These are phyloP conservation scores for Diplodia scrobiculata DNA, from an alignment of 2,329 filamentous ascomycete species.

Conservation along the genomic window DNA sequence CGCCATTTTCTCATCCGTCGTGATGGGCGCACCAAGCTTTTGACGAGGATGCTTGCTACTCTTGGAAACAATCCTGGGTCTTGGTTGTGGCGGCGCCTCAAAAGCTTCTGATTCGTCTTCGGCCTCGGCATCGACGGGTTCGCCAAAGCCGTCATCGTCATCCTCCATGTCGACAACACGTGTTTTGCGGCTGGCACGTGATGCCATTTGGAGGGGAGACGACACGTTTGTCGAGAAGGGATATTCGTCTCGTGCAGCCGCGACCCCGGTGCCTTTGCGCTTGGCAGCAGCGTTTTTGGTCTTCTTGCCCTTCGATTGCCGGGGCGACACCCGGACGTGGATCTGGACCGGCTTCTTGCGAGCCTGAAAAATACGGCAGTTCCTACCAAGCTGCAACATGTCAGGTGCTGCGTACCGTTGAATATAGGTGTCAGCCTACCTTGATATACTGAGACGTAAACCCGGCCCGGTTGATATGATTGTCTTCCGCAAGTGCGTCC, in stretches of 20 bases:
- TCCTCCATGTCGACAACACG: constrained; percentile 23
- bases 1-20: constrained; percentile 57
- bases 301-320: constrained; percentile 42
- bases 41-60: constrained; percentile 33
- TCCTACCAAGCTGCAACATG: constrained; percentile 46
- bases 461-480: constrained; percentile 62
- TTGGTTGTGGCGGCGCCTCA: constrained; percentile 41
- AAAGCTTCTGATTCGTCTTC: constrained; percentile 52
- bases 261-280: constrained; percentile 39
- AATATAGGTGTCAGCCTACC: constrained; percentile 50
- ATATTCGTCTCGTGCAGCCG: constrained; percentile 48
- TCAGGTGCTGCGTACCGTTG: constrained; percentile 30
- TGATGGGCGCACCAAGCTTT: constrained; percentile 61
- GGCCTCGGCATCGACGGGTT: constrained; percentile 46
- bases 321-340: constrained; percentile 56
- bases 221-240: constrained; percentile 69
- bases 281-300: constrained; percentile 35
- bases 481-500: constrained; percentile 71
- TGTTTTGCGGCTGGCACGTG: constrained; percentile 41
- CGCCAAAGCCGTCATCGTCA: constrained; percentile 38
- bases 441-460: constrained; percentile 76
- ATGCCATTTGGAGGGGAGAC: constrained; percentile 59
- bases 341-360: constrained; percentile 54
- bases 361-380: constrained; percentile 51
- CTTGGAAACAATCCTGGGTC: constrained; percentile 29